Percentiles rank a stretch among this genome's conserved stretches.
Evolutionary conservation across 2,329 filamentous ascomycete species (phyloP).

Genomic region (Colletotrichum higginsianum): DNA sequence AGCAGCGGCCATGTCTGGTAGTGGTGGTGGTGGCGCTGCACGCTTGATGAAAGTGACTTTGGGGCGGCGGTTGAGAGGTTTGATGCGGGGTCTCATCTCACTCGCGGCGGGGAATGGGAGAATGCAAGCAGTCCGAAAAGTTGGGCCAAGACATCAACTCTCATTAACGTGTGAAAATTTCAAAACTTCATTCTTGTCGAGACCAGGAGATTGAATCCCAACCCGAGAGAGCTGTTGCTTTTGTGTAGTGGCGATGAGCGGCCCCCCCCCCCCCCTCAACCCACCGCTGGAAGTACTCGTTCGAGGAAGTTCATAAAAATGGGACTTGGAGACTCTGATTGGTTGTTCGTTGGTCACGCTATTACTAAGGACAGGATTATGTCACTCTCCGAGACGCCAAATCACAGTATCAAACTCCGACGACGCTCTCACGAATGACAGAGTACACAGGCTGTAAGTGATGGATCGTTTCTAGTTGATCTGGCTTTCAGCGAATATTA

Average conservation of each 20-base stretch:
- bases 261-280: slow-evolving; percentile 1
- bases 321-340: not conserved
- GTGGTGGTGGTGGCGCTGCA: slow-evolving; percentile 2
- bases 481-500: too few species aligned
- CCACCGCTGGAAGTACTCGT: not conserved
- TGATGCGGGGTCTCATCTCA: slow-evolving; percentile 43
- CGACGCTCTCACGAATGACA: not conserved
- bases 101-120: slow-evolving; percentile 8
- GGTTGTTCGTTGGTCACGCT: not conserved
- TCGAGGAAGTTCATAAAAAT: slow-evolving; percentile 30
- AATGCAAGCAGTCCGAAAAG: slow-evolving; percentile 12
- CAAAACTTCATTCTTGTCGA: slow-evolving; percentile 2
- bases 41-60: slow-evolving; percentile 52
- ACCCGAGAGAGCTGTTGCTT: not conserved
- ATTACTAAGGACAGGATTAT: slow-evolving; percentile 15
- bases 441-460: too few species aligned
- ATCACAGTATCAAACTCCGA: slow-evolving; percentile 17
- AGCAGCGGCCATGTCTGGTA: slow-evolving; percentile 38
- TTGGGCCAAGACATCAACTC: not conserved
- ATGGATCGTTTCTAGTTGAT: too few species aligned
- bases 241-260: slow-evolving; percentile 1
- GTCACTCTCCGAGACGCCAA: slow-evolving; percentile 17
- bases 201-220: not conserved
- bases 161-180: not conserved
- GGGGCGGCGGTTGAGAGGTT: slow-evolving; percentile 48